Base-by-base conservation (phyloP, 495 filamentous ascomycete species). In the Annulohypoxylon maeteangense region DNA sequence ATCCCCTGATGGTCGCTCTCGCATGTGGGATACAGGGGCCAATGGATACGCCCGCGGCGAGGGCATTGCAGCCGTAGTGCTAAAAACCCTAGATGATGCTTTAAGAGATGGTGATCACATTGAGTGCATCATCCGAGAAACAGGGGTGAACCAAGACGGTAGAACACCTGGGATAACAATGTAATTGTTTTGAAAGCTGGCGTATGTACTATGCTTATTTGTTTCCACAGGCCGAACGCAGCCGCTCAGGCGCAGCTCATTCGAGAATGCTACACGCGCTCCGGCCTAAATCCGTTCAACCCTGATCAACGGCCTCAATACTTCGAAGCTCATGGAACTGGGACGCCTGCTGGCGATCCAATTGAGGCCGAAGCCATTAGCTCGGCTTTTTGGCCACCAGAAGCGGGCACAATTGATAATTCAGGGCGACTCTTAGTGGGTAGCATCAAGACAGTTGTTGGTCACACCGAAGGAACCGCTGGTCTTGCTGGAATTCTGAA, bases 11-110 rank as follows among this genome's bases (percentile, higher is more conserved):
- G 47, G 47, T 75, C 78, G 7, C 72, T 60, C 0, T 90, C 77
- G 84, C 34, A 84, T 83, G 5, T 92, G 88, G 68, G 86, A 88
- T 65, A 76, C 78, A 0, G 50, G 60, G 0, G 90, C 88, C 0
- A 78, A 89, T 71, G 90, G 90, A 0, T 92, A 88, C 76, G 86
- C 75, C 0, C 78, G 89, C 4, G 90, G 80, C 2, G 90, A 92
- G 57, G 89, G 82, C 0, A 61, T 88, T 16, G 82, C 74, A 12
- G 79, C 79, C 0, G n/a, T 90, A 0, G 76, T 83, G 4, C 18
- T 92, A 2, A 92, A 91, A 72, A 70, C 62, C 7, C 74, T 90
- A 0, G 31, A 56, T 1, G 80, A 84, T 40, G 89, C 84, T 7
- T 20, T 84, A 4, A 20, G 34, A 1, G 82, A 85, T 58, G 77